These are phyloP conservation scores for Gardenia jasminoides DNA, from an alignment of 257 asterid species.

Conservation along the genomic window DNA sequence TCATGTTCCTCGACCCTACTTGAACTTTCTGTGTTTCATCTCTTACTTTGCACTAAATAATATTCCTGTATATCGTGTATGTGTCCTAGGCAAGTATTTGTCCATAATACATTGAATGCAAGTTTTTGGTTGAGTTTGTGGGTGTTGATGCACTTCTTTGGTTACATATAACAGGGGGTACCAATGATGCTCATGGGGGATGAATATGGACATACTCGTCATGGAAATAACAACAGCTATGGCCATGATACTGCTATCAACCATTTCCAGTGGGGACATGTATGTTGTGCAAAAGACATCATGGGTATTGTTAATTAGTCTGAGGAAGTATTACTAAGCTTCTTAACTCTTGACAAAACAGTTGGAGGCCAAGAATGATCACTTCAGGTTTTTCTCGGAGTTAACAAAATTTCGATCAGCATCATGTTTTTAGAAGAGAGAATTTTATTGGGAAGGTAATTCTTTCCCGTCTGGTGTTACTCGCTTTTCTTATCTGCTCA, in stretches of 20 bases:
- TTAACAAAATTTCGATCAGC: conserved; percentile 70
- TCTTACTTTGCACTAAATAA: not conserved
- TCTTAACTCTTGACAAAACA: conserved; percentile 39
- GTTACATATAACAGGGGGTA: conserved; percentile 60
- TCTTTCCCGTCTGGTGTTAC: conserved; percentile 5
- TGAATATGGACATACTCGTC: conserved; percentile 94
- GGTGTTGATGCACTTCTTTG: conserved; percentile 20
- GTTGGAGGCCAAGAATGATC: conserved; percentile 73
- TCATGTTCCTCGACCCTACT: not conserved
- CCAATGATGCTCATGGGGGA: conserved; percentile 99
- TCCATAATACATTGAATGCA: not conserved
- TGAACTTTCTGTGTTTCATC: not conserved
- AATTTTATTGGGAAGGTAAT: conserved; percentile 76
- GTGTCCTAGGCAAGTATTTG: not conserved
- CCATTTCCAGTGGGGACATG: conserved; percentile 89
- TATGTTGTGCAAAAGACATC: conserved; percentile 33
- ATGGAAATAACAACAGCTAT: conserved; percentile 92
- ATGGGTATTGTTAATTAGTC: conserved; percentile 4
- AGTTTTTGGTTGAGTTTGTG: not conserved
- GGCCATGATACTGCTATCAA: conserved; percentile 91
- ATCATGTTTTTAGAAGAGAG: conserved; percentile 54
- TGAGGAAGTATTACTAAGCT: conserved; percentile 9
- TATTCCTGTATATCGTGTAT: not conserved
- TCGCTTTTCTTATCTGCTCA: not conserved
- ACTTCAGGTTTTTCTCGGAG: conserved; percentile 86